Evolutionary conservation across 2,329 filamentous ascomycete genomes (phyloP).

Genomic region (Penicillium sp.): DNA sequence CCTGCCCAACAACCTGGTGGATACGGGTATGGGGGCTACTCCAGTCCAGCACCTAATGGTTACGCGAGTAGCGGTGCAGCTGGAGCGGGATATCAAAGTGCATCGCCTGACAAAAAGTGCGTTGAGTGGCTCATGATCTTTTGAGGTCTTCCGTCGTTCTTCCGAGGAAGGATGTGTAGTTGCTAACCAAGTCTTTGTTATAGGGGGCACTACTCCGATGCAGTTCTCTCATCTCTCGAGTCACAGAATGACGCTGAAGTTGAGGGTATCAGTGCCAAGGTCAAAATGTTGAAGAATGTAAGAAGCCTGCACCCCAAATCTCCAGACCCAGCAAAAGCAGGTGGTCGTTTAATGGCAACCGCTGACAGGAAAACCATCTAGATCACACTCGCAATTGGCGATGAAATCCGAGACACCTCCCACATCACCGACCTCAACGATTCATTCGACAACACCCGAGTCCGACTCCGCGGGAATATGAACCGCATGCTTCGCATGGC

Average conservation of each 20-base stretch:
- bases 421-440: conserved; percentile 92
- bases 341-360: not conserved
- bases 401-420: conserved; percentile 85
- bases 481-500: conserved; percentile 95
- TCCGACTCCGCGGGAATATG: conserved; percentile 83
- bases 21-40: conserved; percentile 38
- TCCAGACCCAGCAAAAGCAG: not conserved
- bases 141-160: too few relatives aligned
- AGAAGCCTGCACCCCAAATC: conserved; percentile 1
- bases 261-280: conserved; percentile 82
- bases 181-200: conserved; percentile 7
- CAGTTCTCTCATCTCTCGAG: conserved; percentile 85
- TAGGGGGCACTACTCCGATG: conserved; percentile 84
- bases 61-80: conserved; percentile 21
- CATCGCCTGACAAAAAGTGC: conserved; percentile 63
- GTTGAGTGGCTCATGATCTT: conserved; percentile 17
- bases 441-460: conserved; percentile 73
- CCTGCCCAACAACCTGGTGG: conserved; percentile 45
- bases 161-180: not conserved
- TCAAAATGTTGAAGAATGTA: conserved; percentile 80
- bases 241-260: conserved; percentile 89
- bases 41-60: too few relatives aligned
- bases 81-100: conserved; percentile 48
- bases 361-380: conserved; percentile 29
- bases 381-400: conserved; percentile 87